phyloP scores from a whole-genome alignment of 768 basidiomycete species.

The Mycena haematopus region DNA sequence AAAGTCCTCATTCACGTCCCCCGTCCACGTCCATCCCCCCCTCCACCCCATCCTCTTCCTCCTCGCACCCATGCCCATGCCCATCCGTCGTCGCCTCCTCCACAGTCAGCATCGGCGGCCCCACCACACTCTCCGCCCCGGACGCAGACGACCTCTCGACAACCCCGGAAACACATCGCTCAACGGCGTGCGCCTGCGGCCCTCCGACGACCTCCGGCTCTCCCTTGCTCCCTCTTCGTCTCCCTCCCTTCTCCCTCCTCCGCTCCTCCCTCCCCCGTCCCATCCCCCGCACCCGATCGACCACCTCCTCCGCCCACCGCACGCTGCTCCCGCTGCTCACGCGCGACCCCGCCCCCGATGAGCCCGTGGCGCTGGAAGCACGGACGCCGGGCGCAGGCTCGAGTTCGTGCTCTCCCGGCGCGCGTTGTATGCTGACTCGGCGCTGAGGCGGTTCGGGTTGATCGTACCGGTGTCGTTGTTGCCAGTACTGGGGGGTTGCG shows the following conservation, averaged over 20 bases:
- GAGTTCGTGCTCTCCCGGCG: slow-evolving; percentile 30
- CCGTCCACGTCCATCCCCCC: slow-evolving; percentile 26
- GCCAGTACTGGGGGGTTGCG: too few relatives aligned
- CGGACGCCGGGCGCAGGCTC: slow-evolving; percentile 39
- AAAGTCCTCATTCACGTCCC: slow-evolving; percentile 9
- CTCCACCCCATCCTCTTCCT: slow-evolving; percentile 32
- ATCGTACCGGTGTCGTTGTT: too few relatives aligned
- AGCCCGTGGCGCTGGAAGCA: slow-evolving; percentile 45
- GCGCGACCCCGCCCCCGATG: slow-evolving; percentile 45
- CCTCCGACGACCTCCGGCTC: slow-evolving; percentile 56
- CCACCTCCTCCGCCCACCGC: slow-evolving; percentile 45
- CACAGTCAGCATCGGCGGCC: slow-evolving; percentile 44
- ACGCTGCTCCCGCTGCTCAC: slow-evolving; percentile 54
- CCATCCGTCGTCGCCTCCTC: slow-evolving; percentile 63
- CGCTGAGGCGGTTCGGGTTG: slow-evolving; percentile 43
- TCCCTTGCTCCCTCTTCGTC: slow-evolving; percentile 34
- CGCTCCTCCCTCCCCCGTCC: slow-evolving; percentile 31
- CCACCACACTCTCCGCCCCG: slow-evolving; percentile 15
- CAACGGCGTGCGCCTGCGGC: slow-evolving; percentile 59
- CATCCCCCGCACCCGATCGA: slow-evolving; percentile 36
- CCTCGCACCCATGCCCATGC: slow-evolving; percentile 43
- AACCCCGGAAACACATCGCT: slow-evolving; percentile 65
- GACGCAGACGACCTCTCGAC: slow-evolving; percentile 29
- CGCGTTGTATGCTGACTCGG: slow-evolving; percentile 11
- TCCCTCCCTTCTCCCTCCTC: slow-evolving; percentile 35